Evolutionary conservation across 768 basidiomycete genomes (phyloP), one percentile per base, ranked within the genome.

Genomic region (Epithele typhae): DNA sequence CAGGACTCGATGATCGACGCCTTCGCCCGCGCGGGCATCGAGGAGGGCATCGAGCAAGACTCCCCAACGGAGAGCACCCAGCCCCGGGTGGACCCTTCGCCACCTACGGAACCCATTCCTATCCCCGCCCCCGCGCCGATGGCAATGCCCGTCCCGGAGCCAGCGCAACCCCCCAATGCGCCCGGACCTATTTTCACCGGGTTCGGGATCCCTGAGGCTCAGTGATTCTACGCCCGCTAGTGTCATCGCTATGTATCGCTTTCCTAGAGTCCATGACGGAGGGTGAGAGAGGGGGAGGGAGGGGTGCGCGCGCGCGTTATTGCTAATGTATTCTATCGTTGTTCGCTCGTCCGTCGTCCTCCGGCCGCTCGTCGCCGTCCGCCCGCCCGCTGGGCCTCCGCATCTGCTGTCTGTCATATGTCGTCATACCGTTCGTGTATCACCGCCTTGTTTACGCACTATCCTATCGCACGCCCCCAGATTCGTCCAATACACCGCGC

Each of bases 1-100:
- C 86, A 89, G 58, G 89, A 92, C 45, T 73, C 83, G 21, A 81
- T 92, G 76, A 72, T 91, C 48, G 83, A 86, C 60, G 83, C 86
- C 5, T 90, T 92, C 60, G 80, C 85, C 34, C 79, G 54, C 51
- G 72, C 76, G 42, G 64, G 70, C 43, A 60, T 78, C 25, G 65
- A 51, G 3, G 37, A 43, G 32, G 45, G 38, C 38, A 15, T 40
- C 4, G 50, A 25, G 8, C 12, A 45, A 19, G 37, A 38, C 6
- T 21, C 17, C 2, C 17, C 24, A 15, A 25, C 35, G 4, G 36
- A 25, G 15, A 5, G 30, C 6, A 38, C 30, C 36, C 17, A 17
- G 1, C 27, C 27, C 14, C 27, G 8, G 27, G 27, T 30, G 8
- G 25, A 43, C 43, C 41, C 45, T 38, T 45, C 50, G 41, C 50